These are phyloP conservation scores for Volvox africanus DNA, from an alignment of 139 green algal genomes.

Conservation along the genomic window DNA sequence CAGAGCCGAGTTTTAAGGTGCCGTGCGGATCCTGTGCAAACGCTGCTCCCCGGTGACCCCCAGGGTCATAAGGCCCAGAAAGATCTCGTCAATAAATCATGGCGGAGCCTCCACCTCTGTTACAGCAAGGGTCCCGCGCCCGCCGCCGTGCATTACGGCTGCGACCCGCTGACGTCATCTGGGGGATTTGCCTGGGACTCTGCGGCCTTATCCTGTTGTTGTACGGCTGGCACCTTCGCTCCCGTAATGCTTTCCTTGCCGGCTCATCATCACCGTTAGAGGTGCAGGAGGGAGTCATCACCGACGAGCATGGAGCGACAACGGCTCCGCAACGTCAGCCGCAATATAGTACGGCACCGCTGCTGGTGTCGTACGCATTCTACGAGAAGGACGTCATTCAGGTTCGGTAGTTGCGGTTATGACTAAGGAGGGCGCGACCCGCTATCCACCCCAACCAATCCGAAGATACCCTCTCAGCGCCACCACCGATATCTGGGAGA, in stretches of 20 bases:
- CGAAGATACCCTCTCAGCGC: no score
- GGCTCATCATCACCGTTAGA: not conserved
- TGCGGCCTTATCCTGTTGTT: not conserved
- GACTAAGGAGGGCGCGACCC: not conserved
- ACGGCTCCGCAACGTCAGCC: not conserved
- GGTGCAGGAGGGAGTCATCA: not conserved
- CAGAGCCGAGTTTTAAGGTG: no score
- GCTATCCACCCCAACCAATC: not conserved
- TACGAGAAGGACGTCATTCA: slow-evolving; percentile 81
- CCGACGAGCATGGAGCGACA: not conserved
- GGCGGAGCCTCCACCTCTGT: no score
- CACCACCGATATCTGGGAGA: no score
- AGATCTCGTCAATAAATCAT: no score
- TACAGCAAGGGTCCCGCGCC: not conserved
- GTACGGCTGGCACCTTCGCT: slow-evolving; percentile 36
- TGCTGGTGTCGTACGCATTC: slow-evolving; percentile 80
- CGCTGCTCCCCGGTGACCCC: no score
- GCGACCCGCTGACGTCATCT: slow-evolving; percentile 4
- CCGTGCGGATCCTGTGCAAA: no score
- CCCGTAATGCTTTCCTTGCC: not conserved
- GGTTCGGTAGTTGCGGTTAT: not conserved
- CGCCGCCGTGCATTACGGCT: not conserved
- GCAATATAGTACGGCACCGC: slow-evolving; percentile 29
- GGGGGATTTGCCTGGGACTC: not conserved
- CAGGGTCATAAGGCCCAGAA: no score